Evolutionary conservation across 305 asterid genomes (phyloP).

Genomic region (Salvia sclarea): DNA sequence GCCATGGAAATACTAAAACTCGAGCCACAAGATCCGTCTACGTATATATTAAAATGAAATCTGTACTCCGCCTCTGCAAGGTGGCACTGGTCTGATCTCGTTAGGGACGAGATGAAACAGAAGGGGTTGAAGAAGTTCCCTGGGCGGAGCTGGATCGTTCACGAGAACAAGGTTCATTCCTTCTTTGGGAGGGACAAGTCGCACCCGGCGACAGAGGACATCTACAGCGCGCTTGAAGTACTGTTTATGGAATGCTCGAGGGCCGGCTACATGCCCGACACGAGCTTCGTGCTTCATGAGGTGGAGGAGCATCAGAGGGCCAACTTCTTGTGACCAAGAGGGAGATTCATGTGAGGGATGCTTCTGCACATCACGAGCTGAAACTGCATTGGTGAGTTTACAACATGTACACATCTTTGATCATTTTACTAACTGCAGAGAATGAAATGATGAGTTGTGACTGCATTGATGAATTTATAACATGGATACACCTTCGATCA

Average conservation of each 20-base stretch:
- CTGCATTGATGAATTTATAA: neutral
- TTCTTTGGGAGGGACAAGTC: conserved; percentile 78
- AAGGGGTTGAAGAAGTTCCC: conserved; percentile 70
- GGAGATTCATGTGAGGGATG: conserved; percentile 76
- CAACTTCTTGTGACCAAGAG: conserved; percentile 70
- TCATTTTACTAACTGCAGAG: neutral
- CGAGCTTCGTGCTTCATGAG: conserved; percentile 88
- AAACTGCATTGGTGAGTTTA: no score
- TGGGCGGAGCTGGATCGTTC: conserved; percentile 72
- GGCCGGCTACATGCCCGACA: conserved; percentile 76
- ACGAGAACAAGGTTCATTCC: conserved; percentile 51
- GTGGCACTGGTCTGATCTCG: conserved; percentile 86
- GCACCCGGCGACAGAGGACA: conserved; percentile 64
- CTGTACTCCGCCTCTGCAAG: conserved; percentile 88
- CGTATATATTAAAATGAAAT: conserved; percentile 73
- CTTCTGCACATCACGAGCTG: no score
- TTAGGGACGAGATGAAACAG: conserved; percentile 73
- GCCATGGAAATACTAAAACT: conserved; percentile 66
- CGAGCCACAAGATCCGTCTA: no score
- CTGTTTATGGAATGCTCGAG: conserved; percentile 67
- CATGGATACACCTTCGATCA: conserved; percentile 12
- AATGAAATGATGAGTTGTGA: conserved; percentile 19
- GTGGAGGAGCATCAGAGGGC: conserved; percentile 90
- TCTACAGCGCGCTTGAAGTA: conserved; percentile 64
- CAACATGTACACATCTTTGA: no score